phyloP scores from a whole-genome alignment of 768 basidiomycete genomes.

The Pulveroboletus sp. region DNA sequence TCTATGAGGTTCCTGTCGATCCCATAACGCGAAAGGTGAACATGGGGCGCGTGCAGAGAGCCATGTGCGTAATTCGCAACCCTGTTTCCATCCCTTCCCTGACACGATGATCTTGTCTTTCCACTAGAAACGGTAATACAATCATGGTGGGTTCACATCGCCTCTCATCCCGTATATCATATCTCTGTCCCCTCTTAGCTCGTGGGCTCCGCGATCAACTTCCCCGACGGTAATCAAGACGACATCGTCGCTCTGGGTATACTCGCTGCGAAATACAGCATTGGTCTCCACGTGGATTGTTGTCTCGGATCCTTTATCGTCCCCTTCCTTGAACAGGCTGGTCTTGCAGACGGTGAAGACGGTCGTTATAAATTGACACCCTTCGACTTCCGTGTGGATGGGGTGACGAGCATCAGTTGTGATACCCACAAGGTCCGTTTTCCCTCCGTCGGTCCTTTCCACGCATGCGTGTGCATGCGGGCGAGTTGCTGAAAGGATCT shows the following conservation, averaged over 20 bases:
- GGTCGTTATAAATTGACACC: slow-evolving; percentile 54
- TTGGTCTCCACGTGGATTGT: slow-evolving; percentile 92
- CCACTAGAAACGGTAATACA: slow-evolving; percentile 72
- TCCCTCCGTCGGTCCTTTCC: neutral
- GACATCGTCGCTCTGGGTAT: slow-evolving; percentile 74
- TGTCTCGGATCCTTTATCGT: slow-evolving; percentile 93
- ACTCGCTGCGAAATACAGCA: slow-evolving; percentile 67
- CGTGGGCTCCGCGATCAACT: slow-evolving; percentile 83
- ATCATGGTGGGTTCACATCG: slow-evolving; percentile 56
- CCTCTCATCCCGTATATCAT: neutral
- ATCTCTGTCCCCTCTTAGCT: slow-evolving; percentile 40
- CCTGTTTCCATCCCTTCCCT: too few relatives aligned
- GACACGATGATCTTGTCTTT: slow-evolving; percentile 1
- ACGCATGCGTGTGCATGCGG: neutral
- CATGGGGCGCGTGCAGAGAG: slow-evolving; percentile 70
- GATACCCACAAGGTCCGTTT: slow-evolving; percentile 83
- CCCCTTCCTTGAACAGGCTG: slow-evolving; percentile 82
- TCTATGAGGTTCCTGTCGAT: slow-evolving; percentile 83
- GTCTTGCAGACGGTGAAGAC: slow-evolving; percentile 55
- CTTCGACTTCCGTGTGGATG: slow-evolving; percentile 88
- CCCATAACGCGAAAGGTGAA: slow-evolving; percentile 71
- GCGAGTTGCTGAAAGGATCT: neutral
- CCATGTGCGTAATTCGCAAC: slow-evolving; percentile 59
- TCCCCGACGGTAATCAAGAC: slow-evolving; percentile 83
- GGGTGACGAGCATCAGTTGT: slow-evolving; percentile 93